phyloP scores from a whole-genome alignment of 164 flowering plant species.

The Liriodendron chinense region DNA sequence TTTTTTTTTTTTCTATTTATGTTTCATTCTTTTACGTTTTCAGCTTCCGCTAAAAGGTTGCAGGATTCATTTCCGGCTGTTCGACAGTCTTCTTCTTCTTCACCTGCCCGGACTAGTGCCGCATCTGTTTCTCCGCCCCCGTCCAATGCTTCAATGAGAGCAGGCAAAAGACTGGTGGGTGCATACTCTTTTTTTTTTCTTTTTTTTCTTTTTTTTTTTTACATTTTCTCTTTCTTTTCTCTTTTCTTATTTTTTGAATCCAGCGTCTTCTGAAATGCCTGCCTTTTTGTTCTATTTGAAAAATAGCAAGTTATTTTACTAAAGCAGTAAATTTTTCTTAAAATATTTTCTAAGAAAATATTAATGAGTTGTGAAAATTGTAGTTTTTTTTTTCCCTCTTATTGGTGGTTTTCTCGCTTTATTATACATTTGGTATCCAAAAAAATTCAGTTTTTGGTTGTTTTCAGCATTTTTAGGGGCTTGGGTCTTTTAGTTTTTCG shows the following conservation, averaged over 20 bases:
- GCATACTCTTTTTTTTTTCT: not conserved
- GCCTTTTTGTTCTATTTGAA: not conserved
- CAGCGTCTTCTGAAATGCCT: not conserved
- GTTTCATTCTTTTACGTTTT: not conserved
- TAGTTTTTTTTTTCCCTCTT: not conserved
- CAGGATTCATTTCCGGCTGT: conserved; percentile 12
- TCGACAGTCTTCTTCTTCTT: conserved; percentile 11
- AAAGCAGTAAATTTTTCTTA: too few species aligned
- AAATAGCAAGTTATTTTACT: too few species aligned
- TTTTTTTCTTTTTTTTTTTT: not conserved
- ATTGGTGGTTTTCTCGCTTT: not conserved
- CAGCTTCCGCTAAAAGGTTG: conserved; percentile 11
- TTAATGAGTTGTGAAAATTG: too few species aligned
- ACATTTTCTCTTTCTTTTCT: not conserved
- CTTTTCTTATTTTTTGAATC: too few species aligned
- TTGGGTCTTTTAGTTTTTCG: not conserved
- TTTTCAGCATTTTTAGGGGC: not conserved
- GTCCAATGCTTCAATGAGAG: conserved; percentile 8
- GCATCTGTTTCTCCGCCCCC: conserved; percentile 10
- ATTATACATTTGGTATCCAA: not conserved
- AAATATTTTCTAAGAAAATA: too few species aligned
- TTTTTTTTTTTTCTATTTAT: not conserved
- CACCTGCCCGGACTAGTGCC: conserved; percentile 9
- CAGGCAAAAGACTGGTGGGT: conserved; percentile 10
- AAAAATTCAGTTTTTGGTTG: not conserved